Evolutionary conservation across 192 early-diverging fungal genomes (phyloP).

Genomic region (Haplosporangium gracile): DNA sequence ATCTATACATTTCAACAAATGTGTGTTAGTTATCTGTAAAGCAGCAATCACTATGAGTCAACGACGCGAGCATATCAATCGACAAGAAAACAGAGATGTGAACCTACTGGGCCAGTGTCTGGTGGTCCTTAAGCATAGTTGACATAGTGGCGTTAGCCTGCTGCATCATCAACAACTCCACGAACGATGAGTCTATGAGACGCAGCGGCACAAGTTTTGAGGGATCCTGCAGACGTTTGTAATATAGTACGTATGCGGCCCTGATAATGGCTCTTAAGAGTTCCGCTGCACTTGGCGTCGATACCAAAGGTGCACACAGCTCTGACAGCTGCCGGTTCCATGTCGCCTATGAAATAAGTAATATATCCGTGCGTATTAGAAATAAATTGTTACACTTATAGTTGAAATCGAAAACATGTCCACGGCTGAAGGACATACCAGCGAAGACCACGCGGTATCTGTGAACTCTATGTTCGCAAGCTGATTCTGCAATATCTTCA

Average conservation of each 20-base stretch:
- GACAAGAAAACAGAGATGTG: neutral
- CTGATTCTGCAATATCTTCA: neutral
- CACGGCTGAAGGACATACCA: neutral
- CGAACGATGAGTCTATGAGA: constrained; percentile 12
- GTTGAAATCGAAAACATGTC: too few relatives aligned
- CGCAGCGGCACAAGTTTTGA: neutral
- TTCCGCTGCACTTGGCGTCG: neutral
- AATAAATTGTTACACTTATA: neutral
- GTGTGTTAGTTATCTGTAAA: neutral
- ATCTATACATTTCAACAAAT: neutral
- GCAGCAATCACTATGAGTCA: neutral
- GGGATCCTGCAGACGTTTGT: neutral
- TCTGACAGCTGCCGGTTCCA: constrained; percentile 37
- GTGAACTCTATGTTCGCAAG: neutral
- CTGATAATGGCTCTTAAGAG: constrained; percentile 11
- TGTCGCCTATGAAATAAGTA: neutral
- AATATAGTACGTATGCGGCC: constrained; percentile 5
- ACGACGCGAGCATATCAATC: neutral
- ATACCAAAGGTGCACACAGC: constrained; percentile 23
- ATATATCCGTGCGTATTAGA: neutral
- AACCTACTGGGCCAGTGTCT: neutral
- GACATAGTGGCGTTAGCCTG: neutral
- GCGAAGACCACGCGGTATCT: neutral
- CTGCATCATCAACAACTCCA: constrained; percentile 1
- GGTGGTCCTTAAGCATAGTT: neutral